Evolutionary conservation across 2,329 filamentous ascomycete species (phyloP).

Genomic region (Paecilomyces niveus): DNA sequence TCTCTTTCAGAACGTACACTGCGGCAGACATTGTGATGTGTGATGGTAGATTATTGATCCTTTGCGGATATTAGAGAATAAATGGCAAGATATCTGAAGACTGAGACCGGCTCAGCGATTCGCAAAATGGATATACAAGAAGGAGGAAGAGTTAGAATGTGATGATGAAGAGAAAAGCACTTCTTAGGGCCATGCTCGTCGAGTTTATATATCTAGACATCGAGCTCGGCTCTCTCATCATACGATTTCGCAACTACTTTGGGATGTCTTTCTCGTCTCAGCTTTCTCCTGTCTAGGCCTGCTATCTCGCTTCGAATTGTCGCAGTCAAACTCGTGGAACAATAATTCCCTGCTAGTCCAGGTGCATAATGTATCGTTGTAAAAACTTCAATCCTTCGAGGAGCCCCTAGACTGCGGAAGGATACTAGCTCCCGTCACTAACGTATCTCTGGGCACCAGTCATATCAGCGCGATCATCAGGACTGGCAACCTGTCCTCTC

Average conservation of each 20-base stretch:
- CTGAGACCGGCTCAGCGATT: neutral
- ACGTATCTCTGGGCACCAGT: neutral
- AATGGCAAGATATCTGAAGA: neutral
- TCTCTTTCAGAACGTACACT: neutral
- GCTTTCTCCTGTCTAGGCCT: neutral
- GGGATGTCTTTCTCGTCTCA: neutral
- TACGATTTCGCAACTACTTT: neutral
- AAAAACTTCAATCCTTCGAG: no score
- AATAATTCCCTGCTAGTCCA: neutral
- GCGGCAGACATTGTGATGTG: neutral
- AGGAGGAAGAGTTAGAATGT: neutral
- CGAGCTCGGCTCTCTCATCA: neutral
- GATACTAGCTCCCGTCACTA: neutral
- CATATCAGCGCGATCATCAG: neutral
- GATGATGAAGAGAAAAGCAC: neutral
- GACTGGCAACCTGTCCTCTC: neutral
- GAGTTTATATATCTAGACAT: neutral
- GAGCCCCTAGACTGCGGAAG: neutral
- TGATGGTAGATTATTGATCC: neutral
- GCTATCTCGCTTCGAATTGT: neutral
- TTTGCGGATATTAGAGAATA: neutral
- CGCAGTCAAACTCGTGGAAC: neutral
- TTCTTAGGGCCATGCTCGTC: neutral
- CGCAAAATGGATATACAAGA: neutral
- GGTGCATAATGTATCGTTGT: neutral